Evolutionary conservation across 306 rosid species (phyloP), one percentile per base, ranked within the genome.

Genomic region (Dryas drummondii): DNA sequence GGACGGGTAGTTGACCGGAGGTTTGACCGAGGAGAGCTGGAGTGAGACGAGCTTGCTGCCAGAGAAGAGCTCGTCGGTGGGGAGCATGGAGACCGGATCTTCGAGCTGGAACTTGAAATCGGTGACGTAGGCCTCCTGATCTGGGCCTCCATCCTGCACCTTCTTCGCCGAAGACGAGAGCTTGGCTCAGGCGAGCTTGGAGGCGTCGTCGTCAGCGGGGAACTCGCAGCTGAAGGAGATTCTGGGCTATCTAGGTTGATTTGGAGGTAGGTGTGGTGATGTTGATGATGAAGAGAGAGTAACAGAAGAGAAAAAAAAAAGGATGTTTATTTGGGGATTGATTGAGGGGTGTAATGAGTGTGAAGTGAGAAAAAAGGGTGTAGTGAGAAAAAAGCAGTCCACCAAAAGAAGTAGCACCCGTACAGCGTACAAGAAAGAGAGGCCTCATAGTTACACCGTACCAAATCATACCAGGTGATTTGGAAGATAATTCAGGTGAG

Each of bases 81-180:
- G 91, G 6, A 92, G 98, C 97, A 96, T 92, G 16, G 89, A 70
- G 17, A 84, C 91, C 1, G 98, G 96, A 74, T 86, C 91, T 59
- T 92, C 87, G 0, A 92, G 96, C 17, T 90, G 84, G 81, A 96
- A 96, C 97, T 96, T 97, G 53, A 96, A 96, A 74, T 92, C 97
- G 0, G 68, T 85, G 0, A 78, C 60, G 0, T 48, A 74, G 1
- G 79, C 75, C 67, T 86, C 91, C 42, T 87, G 88, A 88, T 86
- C 92, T 81, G 88, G 88, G 49, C n/a, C 22, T 22, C 22, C 55
- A 0, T 78, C 83, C 4, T 68, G 7, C 6, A 56, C 73, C 37
- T 65, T 66, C 55, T 60, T 66, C 0, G 15, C 70, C 53, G 49
- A 54, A 7, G 69, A 53, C 32, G 48, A 64, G 4, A 67, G 71